Base-by-base conservation (phyloP, 2,329 filamentous ascomycete genomes). In the Acrocalymma vagum region DNA sequence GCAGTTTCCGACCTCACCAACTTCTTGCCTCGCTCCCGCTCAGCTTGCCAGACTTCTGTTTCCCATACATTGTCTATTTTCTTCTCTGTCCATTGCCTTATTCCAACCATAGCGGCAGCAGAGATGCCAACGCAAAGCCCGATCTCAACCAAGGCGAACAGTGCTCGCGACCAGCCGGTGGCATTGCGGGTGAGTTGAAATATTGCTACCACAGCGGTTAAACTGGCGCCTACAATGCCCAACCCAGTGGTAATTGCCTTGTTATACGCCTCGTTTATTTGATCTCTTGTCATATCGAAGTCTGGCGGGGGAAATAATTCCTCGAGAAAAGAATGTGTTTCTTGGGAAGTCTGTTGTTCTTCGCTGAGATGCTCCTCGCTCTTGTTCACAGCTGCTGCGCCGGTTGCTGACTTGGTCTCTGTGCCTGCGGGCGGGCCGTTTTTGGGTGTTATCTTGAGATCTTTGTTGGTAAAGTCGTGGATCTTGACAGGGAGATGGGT, bases 401-500 rank as follows among this genome's bases (percentile, higher is more conserved):
- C 76, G 4, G 77, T 80, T 9, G 70, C 69, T 6, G 74, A 74
- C 24, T 66, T 61, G 1, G 57, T 54, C 11, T 71, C 65, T 11
- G 65, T 60, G 8, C 74, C 76, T 24, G 67, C 58, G 0, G 73
- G 63, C 3, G 71, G 65, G 4, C 72, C 64, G 46, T 79, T 79
- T 58, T 78, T 70, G 22, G 72, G 63, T 16, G 72, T 67, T 35
- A 66, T 64, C 45, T 78, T 71, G 21, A 89, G 71, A 36, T 86
- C 83, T 25, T 82, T 78, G 18, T 78, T 75, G 1, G 85, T 88
- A 55, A 84, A 84, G 59, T 89, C 86, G 58, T 87, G 83, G 23
- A 88, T 85, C 23, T 71, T 74, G 31, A 88, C 78, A 2, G 85
- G 85, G 3, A 89, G 73, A 66, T 89, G 86, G 2, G 86, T 90